These are phyloP conservation scores for Aphanomyces invadans DNA, from an alignment of 352 stramenopile genomes.

Conservation along the genomic window DNA sequence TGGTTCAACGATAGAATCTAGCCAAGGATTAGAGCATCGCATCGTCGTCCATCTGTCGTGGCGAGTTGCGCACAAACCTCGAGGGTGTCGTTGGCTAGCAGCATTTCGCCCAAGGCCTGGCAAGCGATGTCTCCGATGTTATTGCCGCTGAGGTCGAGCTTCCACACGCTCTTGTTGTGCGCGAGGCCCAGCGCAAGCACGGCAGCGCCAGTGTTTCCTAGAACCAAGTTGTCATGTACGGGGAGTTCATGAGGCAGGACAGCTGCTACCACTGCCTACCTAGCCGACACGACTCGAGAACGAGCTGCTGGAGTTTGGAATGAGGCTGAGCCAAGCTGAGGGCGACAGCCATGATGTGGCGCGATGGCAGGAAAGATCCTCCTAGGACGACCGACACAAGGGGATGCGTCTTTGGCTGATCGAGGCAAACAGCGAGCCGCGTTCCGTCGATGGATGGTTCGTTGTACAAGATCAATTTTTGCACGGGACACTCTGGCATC, in stretches of 20 bases:
- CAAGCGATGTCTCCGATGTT: conserved; percentile 50
- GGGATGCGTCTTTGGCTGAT: conserved; percentile 28
- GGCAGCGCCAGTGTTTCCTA: conserved; percentile 37
- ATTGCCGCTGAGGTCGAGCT: conserved; percentile 64
- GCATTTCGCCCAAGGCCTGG: conserved; percentile 30
- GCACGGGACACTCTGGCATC: conserved; percentile 30
- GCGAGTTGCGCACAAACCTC: too few relatives aligned
- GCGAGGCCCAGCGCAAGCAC: conserved; percentile 43
- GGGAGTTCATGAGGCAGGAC: not conserved
- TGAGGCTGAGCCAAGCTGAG: conserved; percentile 39
- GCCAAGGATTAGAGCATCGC: not conserved
- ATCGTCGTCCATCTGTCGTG: not conserved
- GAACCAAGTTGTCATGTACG: not conserved
- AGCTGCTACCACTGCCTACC: too few relatives aligned
- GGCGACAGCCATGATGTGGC: conserved; percentile 39
- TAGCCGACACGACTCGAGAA: conserved; percentile 54
- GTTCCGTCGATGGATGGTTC: conserved; percentile 29
- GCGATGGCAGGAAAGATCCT: conserved; percentile 37
- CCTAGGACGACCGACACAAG: conserved; percentile 54
- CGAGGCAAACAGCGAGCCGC: conserved; percentile 34
- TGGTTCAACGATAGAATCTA: conserved; percentile 43
- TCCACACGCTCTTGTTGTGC: conserved; percentile 49
- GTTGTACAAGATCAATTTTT: conserved; percentile 73
- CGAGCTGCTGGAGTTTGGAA: conserved; percentile 54
- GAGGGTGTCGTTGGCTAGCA: conserved; percentile 35